Evolutionary conservation across 202 grass and related monocot genomes (phyloP), one percentile per base, ranked within the genome.

Genomic region (Elaeis oleifera): DNA sequence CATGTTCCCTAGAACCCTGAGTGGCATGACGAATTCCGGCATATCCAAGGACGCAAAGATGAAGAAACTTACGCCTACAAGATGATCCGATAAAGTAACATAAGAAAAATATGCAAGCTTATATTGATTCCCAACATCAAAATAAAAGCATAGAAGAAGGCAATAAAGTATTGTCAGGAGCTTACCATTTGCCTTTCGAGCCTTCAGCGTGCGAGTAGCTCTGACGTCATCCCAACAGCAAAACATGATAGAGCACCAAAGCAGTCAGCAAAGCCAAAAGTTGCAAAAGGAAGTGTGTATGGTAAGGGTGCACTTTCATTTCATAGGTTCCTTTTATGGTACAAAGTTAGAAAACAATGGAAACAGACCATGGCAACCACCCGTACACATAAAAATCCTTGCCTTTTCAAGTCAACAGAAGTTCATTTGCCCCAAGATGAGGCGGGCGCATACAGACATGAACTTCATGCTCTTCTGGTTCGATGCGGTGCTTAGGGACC

Each of bases 381-480:
- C 57, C 23, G 31, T 31, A 59, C 25, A 59, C 11, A 59, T 16
- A 15, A n/a, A 17, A 1, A 16, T 7, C 36, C 7, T 44, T 13
- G 36, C 36, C 50, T 18, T 20, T 5, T 67, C 23, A 67, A 54
- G 23, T 67, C 23, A 67, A 67, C 49, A 67, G 11, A 53, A 67
- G 64, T 67, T 67, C 50, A 54, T 67, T 54, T 71, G 71, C 64
- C 78, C 86, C 90, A 73, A 51, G 90, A 80, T 5, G 76, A 81
- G 54, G 90, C 71, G 18, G 90, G 74, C 74, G 80, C 83, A 95
- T 81, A 52, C 80, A 90, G 23, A 95, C 86, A 82, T 58, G 90
- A 58, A 95, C 90, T 70, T 95, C 90, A 78, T 95, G 90, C 79
- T 95, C 90, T 84, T 95, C 86, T 24, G 85, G 83, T 17, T 83